Conservation (phyloP, 2,329 filamentous ascomycete genomes). For the Arthrobotrys iridis region DNA sequence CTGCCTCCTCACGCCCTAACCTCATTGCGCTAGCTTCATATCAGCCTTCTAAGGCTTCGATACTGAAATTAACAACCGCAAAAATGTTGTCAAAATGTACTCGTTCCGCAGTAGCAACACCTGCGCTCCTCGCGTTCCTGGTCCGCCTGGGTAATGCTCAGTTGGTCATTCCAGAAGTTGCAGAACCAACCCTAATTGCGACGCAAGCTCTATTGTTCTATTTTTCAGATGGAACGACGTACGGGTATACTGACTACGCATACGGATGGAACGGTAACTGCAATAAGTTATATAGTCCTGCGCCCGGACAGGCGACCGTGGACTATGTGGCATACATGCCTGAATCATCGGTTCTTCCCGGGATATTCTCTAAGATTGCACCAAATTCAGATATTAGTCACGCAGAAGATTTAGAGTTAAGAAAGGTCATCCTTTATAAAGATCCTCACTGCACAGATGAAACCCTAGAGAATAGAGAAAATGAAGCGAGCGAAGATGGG, state of each 20-base stretch:
- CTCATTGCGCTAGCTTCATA: not conserved
- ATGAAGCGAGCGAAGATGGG: slow-evolving; percentile 9
- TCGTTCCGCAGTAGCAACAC: not conserved
- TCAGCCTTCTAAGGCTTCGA: slow-evolving; percentile 4
- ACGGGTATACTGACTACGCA: slow-evolving; percentile 45
- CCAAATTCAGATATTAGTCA: slow-evolving; percentile 28
- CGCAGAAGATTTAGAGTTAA: slow-evolving; percentile 30
- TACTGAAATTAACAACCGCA: not conserved
- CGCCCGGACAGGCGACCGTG: slow-evolving; percentile 35
- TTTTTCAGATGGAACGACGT: slow-evolving; percentile 43
- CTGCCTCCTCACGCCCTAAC: not conserved
- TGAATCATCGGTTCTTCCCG: not conserved
- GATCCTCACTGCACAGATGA: slow-evolving; percentile 39
- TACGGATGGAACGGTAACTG: slow-evolving; percentile 51
- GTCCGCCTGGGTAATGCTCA: slow-evolving; percentile 2
- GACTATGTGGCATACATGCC: slow-evolving; percentile 43
- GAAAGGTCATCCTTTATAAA: slow-evolving; percentile 37
- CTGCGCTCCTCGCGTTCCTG: slow-evolving; percentile 2
- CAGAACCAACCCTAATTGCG: not conserved
- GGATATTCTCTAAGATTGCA: slow-evolving; percentile 11
- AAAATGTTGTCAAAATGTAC: slow-evolving; percentile 24
- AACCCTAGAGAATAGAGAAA: slow-evolving; percentile 7
- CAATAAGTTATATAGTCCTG: slow-evolving; percentile 31
- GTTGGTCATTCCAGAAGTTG: slow-evolving; percentile 19
- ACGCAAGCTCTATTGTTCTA: slow-evolving; percentile 37